phyloP scores from a whole-genome alignment of 2,329 filamentous ascomycete species.

The Calonectria hawksworthii region DNA sequence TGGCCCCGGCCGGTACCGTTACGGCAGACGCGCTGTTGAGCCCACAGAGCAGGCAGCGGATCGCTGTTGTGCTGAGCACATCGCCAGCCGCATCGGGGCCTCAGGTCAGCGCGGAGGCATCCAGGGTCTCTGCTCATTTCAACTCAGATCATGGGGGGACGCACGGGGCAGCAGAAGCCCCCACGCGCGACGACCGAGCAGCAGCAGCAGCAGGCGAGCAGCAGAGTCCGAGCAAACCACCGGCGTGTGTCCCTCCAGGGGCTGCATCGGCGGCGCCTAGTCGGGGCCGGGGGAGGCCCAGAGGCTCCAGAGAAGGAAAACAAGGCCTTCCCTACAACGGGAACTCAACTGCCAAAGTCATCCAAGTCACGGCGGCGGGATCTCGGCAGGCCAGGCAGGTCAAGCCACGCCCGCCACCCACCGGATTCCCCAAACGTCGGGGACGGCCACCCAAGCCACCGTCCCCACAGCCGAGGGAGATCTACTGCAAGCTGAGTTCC shows the following conservation, averaged over 20 bases:
- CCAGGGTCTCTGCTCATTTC: constrained; percentile 3
- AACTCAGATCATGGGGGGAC: constrained; percentile 22
- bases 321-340: constrained; percentile 48
- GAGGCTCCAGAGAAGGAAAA: constrained; percentile 64
- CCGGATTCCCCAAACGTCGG: constrained; percentile 53
- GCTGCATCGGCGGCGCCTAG: constrained; percentile 16
- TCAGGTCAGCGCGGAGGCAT: neutral
- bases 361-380: constrained; percentile 34
- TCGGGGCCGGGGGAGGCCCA: constrained; percentile 59
- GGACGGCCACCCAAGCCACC: constrained; percentile 58
- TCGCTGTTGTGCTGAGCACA: constrained; percentile 39
- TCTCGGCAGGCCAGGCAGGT: constrained; percentile 42
- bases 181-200: constrained; percentile 1
- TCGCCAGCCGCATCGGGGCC: constrained; percentile 25
- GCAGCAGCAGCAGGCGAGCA: too few relatives aligned
- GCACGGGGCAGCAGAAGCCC: constrained; percentile 20
- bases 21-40: neutral
- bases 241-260: constrained; percentile 20
- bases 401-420: constrained; percentile 45
- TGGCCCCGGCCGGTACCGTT: neutral
- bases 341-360: constrained; percentile 33
- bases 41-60: constrained; percentile 13
- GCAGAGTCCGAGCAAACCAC: constrained; percentile 11
- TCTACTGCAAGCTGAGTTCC: constrained; percentile 59
- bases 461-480: constrained; percentile 54